Conservation (phyloP, 345 rosid species). For the Euphorbia tirucalli region DNA sequence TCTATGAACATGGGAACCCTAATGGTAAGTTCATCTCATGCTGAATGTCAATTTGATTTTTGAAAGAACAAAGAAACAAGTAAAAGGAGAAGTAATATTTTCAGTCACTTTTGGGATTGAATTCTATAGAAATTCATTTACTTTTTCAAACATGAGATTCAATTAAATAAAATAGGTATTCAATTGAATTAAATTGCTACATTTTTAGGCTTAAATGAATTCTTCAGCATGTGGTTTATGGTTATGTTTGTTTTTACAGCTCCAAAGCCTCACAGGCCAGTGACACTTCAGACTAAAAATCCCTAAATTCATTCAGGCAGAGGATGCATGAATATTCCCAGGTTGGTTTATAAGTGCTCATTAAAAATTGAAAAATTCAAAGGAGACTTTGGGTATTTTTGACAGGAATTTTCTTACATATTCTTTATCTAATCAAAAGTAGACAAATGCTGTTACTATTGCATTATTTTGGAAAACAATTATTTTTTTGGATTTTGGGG, state of each 20-base stretch:
- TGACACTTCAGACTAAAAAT: constrained; percentile 7
- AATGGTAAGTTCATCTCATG: constrained; percentile 47
- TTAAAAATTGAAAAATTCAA: neutral
- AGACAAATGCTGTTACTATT: too few relatives aligned
- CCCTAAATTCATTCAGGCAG: neutral
- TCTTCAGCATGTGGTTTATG: too few relatives aligned
- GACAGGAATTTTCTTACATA: too few relatives aligned
- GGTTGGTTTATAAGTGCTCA: neutral
- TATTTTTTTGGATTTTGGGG: too few relatives aligned
- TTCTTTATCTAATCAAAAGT: neutral
- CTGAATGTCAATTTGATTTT: neutral
- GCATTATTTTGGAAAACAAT: too few relatives aligned
- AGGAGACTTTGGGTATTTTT: neutral
- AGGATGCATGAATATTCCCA: neutral
- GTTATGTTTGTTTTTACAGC: constrained; percentile 6
- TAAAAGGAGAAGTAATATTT: neutral
- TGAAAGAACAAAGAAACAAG: neutral
- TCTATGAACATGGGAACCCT: constrained; percentile 88
- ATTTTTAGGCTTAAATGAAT: neutral
- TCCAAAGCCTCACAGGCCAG: constrained; percentile 15
- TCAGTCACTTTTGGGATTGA: neutral
- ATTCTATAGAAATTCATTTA: too few relatives aligned
- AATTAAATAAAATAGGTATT: neutral
- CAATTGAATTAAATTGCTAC: too few relatives aligned
- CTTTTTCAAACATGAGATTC: neutral